Evolutionary conservation across 2,329 filamentous ascomycete genomes (phyloP), one percentile per base, ranked within the genome.

Genomic region (Cercospora berteroae): DNA sequence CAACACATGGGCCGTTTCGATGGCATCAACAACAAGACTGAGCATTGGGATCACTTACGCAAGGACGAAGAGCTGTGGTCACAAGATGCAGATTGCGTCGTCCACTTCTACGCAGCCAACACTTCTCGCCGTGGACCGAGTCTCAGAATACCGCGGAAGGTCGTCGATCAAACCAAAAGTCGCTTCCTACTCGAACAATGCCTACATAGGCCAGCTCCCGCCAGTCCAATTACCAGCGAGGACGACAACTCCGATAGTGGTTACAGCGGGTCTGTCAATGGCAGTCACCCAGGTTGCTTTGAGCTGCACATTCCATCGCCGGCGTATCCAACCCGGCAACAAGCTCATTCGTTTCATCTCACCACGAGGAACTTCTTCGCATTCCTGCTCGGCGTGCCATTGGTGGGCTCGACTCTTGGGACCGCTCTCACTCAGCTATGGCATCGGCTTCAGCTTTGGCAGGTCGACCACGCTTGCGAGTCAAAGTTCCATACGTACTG

Each of bases 341-440:
- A 88, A 68, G 81, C 85, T 0, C 86, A 88, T 71, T 78, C 82
- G 42, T 90, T 90, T 76, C 89, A 92, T 72, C 75, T 92, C 5
- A 86, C 88, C 1, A 91, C 87, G 3, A 85, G 91, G 13, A 94
- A 94, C 74, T 87, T 93, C 72, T 89, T 94, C 67, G 91, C 91
- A 3, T 93, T 89, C 82, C 77, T 91, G 1, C 85, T 87, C 65
- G 82, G 86, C 3, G 85, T 85, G 67, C 87, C 91, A 0, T 76
- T 94, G 36, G 90, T 93, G 50, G 61, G 61, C 5, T 80, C 84
- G 39, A 84, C 86, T 63, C 83, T 95, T 18, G 90, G 91, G 1
- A 79, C 79, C 20, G 84, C 90, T 0, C 79, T 94, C 9, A 84
- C 90, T 13, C 83, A 83, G 25, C 81, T 94, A n/a, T 81, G 90